These are phyloP conservation scores for Fraxinus americana DNA, from an alignment of 257 asterid genomes.

Conservation along the genomic window DNA sequence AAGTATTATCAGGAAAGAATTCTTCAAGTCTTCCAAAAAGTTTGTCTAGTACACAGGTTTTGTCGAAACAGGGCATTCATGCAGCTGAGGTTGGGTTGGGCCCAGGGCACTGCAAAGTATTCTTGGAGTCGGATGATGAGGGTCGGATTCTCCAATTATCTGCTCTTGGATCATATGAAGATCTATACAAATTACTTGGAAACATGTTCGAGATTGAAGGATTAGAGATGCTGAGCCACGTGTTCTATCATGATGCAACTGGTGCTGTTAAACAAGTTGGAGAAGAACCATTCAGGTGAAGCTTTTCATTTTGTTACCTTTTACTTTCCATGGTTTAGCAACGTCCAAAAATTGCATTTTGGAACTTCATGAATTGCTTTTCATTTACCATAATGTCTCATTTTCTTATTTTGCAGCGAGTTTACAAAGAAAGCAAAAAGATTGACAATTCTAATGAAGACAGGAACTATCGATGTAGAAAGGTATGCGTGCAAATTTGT, in stretches of 20 bases:
- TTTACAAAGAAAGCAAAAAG: slow-evolving; percentile 68
- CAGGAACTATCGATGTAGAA: slow-evolving; percentile 44
- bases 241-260: slow-evolving; percentile 56
- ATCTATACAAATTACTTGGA: slow-evolving; percentile 62
- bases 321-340: background rate
- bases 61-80: slow-evolving; percentile 6
- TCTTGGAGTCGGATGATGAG: slow-evolving; percentile 82
- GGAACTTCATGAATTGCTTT: background rate
- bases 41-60: slow-evolving; percentile 33
- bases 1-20: slow-evolving; percentile 17
- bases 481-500: slow-evolving; percentile 42
- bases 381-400: background rate
- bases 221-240: slow-evolving; percentile 55
- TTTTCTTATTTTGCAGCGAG: slow-evolving; percentile 47
- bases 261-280: slow-evolving; percentile 72
- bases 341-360: background rate
- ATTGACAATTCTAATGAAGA: slow-evolving; percentile 64
- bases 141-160: slow-evolving; percentile 81
- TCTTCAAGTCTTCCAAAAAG: slow-evolving; percentile 35
- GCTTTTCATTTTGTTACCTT: background rate
- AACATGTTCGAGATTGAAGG: slow-evolving; percentile 71
- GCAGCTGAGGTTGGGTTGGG: slow-evolving; percentile 54
- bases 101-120: slow-evolving; percentile 85
- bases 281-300: slow-evolving; percentile 77
- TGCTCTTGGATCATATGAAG: slow-evolving; percentile 77